Base-by-base conservation (phyloP, 169 alveolate species). In the Babesia bigemina region DNA sequence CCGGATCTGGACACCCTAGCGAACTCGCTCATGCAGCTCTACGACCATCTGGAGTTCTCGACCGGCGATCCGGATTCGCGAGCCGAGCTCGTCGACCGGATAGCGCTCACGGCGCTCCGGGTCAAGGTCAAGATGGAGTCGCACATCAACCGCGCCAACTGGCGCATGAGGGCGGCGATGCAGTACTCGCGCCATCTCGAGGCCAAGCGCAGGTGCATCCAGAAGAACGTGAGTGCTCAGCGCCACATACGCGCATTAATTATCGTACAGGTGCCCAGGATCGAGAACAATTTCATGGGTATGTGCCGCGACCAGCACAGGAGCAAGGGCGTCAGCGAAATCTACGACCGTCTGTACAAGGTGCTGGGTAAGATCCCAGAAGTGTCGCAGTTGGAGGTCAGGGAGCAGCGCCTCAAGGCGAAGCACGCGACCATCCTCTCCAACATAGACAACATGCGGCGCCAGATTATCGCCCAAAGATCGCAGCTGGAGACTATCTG, bases 1-100 rank as follows among this genome's bases (percentile, higher is more conserved):
- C 88, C 88, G 21, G 88, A 81, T 39, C 28, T 81, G 8, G 88
- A 81, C 79, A 50, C 24, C 50, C 79, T 81, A 45, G 48, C 70
- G 47, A 81, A 6, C 72, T 28, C 85, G 22, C 79, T 81, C 13
- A 56, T 81, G 75, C 75, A 73, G 61, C 29, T 81, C 29, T 81
- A 81, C 74, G 49, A 73, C 44, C 14, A 56, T 3, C 47, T 72
- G 56, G 66, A 67, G 28, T 47, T 4, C 49, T 58, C 22, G 26
- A n/a, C 24, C 16, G 53, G 22, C 26, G 52, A 52, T 3, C 4
- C 19, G 39, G 67, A 73, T 0, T 16, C 14, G 12, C 33, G 21
- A 17, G 9, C 7, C 16, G 88, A 81, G 19, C 50, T 65, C 29
- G 16, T 67, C 21, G 79, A 62, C 26, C 48, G 61, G 55, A 71